Percentiles rank a stretch among this genome's conserved stretches.
phyloP scores from a whole-genome alignment of 129 eudicot genomes.

The Apium graveolens region DNA sequence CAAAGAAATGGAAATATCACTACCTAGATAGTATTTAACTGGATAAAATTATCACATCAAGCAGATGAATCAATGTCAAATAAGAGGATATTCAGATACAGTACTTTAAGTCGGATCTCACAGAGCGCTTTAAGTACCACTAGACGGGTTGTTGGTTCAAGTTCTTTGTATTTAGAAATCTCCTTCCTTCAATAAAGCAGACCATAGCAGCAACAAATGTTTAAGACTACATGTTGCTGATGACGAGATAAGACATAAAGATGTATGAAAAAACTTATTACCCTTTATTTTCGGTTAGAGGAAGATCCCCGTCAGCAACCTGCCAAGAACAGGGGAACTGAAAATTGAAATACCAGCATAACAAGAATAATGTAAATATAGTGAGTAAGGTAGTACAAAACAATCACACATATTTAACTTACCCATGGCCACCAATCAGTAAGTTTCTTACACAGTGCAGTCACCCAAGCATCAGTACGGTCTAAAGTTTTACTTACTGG shows the following conservation, averaged over 20 bases:
- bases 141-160: slow-evolving; percentile 70
- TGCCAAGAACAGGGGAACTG: slow-evolving; percentile 16
- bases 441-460: slow-evolving; percentile 59
- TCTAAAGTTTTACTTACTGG: slow-evolving; percentile 43
- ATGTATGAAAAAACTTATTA: slow-evolving; percentile 19
- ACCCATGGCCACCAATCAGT: slow-evolving; percentile 96
- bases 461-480: slow-evolving; percentile 60
- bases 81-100: background rate
- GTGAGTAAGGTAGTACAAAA: background rate
- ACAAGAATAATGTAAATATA: background rate
- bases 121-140: slow-evolving; percentile 78
- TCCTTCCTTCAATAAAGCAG: slow-evolving; percentile 46
- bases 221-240: background rate
- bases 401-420: slow-evolving; percentile 15
- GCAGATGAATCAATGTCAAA: background rate
- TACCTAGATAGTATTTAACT: background rate
- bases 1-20: background rate
- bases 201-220: slow-evolving; percentile 9
- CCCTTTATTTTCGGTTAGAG: slow-evolving; percentile 74
- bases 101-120: slow-evolving; percentile 78
- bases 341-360: background rate
- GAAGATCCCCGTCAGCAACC: slow-evolving; percentile 86
- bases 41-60: background rate
- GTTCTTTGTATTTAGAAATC: slow-evolving; percentile 53
- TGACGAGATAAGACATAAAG: background rate